A percentile compares a stretch with the other conserved stretches of the same genome.
Evolutionary conservation across 306 rosid genomes (phyloP).

Genomic region (cucumber (Cucumis sativus)): Cucumber_9930_V3 NC_026655.2:3483501-3484000

Average conservation of each 20-base stretch:
- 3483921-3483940: neutral
- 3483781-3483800: slow-evolving; percentile 66
- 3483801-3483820: slow-evolving; percentile 86
- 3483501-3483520: too few species aligned
- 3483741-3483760: slow-evolving; percentile 26
- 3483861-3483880: slow-evolving; percentile 88
- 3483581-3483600: too few species aligned
- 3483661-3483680: neutral
- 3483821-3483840: slow-evolving; percentile 87
- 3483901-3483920: neutral
- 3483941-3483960: too few species aligned
- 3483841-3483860: slow-evolving; percentile 72
- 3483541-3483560: too few species aligned
- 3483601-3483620: neutral
- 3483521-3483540: too few species aligned
- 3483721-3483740: slow-evolving; percentile 64
- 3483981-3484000: neutral
- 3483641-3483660: neutral
- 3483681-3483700: neutral
- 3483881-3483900: slow-evolving; percentile 33
- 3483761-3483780: slow-evolving; percentile 47
- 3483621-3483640: neutral
- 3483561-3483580: too few species aligned
- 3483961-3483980: neutral
- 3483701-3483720: slow-evolving; percentile 46